Conservation (phyloP, 495 filamentous ascomycete species). For the Saxophila tyrrhenica region DNA sequence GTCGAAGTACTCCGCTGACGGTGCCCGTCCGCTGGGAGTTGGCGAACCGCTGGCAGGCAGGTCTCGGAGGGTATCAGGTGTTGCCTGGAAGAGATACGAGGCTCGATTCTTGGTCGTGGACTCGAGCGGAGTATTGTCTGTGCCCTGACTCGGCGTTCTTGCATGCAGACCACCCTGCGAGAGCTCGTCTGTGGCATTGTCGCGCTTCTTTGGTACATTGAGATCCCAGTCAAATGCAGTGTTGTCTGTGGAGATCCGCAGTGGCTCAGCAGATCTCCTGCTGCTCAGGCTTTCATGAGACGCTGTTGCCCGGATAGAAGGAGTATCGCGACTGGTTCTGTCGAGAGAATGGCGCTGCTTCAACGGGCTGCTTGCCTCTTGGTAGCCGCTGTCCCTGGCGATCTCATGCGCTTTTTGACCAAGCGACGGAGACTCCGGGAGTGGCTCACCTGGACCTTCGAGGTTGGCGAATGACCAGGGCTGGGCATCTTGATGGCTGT, state of each 20-base stretch:
- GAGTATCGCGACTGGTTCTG: neutral
- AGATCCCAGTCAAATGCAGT: constrained; percentile 16
- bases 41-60: neutral
- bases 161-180: neutral
- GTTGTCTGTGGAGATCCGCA: constrained; percentile 20
- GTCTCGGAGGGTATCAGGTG: constrained; percentile 24
- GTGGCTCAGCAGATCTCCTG: constrained; percentile 17
- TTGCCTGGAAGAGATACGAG: constrained; percentile 43
- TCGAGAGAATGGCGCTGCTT: constrained; percentile 5
- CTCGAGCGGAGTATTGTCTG: constrained; percentile 31
- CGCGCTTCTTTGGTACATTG: constrained; percentile 11
- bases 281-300: constrained; percentile 12
- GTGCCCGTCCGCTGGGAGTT: neutral
- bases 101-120: constrained; percentile 43
- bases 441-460: neutral
- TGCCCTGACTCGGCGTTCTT: constrained; percentile 10
- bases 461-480: constrained; percentile 10
- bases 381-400: constrained; percentile 36
- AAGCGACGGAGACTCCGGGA: neutral
- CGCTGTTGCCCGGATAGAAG: neutral
- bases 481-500: no score
- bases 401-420: constrained; percentile 18
- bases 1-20: neutral
- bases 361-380: constrained; percentile 21
- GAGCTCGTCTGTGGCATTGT: neutral